Evolutionary conservation across 2,329 filamentous ascomycete species (phyloP), one percentile per base, ranked within the genome.

Genomic region (Pestalotiopsis sp.): DNA sequence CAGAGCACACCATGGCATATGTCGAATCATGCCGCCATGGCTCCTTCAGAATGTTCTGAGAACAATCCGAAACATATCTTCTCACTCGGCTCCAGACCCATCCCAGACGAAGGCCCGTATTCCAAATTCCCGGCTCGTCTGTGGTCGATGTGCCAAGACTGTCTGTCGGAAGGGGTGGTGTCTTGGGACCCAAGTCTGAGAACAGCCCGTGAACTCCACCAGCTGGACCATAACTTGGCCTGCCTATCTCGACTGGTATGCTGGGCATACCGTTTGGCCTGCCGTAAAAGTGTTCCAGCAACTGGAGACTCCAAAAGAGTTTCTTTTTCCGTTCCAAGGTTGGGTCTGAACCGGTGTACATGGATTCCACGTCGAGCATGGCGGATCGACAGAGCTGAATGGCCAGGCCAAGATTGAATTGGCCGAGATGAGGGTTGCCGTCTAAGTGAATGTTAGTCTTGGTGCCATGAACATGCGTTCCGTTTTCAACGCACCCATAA

Each of bases 1-100:
- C 83, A 1, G 84, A 85, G 0, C 84, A 75, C 0, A 86, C 81
- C 70, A 81, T 81, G 59, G 84, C 78, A 72, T 86, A 86, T 77
- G 81, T 82, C 0, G 84, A 86, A 72, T 86, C 83, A 70, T 84
- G 80, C 14, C 83, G 76, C 84, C 84, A 86, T 0, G 84, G 84
- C 67, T 86, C 84, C 62, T 80, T 83, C 40, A 85, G 74, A 13
- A 81, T 80, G 63, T 83, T 83, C 39, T 78, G 79, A 0, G 83
- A 76, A 66, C 84, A 86, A 69, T 85, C 80, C 1, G 80, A 83
- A 0, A 86, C 81, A 65, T 85, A 86, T 26, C 79, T 76, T 60
- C 80, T 69, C 0, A 82, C 80, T 52, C 80, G 78, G 66, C 82
- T 85, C 84, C 84, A 86, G 3, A 86, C 81, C 83, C 83, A 85